A percentile compares a stretch with the other conserved stretches of the same genome.
Conservation (phyloP, 139 green algal genomes). For the Tetradesmus obliquus region DNA sequence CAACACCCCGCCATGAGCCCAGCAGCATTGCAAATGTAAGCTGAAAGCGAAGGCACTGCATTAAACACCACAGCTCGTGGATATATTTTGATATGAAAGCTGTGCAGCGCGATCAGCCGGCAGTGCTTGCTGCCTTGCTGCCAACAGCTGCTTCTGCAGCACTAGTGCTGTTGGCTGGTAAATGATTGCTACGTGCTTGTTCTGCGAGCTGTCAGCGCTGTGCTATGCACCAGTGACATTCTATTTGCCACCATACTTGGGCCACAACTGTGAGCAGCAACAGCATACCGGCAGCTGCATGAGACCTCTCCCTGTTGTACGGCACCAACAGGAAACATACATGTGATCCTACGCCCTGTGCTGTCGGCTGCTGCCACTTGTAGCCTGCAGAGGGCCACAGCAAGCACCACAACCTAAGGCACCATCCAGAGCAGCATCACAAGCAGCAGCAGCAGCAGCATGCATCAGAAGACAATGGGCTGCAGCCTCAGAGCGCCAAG, state of each 20-base stretch:
- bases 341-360: not conserved
- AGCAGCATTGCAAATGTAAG: not conserved
- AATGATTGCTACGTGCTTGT: not conserved
- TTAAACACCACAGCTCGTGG: too few relatives aligned
- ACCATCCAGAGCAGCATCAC: not conserved
- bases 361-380: not conserved
- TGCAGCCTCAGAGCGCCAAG: not conserved
- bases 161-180: not conserved
- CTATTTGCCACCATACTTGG: not conserved
- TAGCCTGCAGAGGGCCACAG: not conserved
- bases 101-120: not conserved
- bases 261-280: not conserved
- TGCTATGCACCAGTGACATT: not conserved
- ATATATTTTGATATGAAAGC: too few relatives aligned
- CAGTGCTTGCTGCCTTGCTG: not conserved
- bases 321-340: not conserved
- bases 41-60: not conserved
- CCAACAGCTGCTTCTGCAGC: not conserved
- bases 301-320: not conserved
- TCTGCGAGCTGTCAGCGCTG: not conserved
- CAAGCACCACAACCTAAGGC: not conserved
- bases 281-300: not conserved
- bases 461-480: not conserved
- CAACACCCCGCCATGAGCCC: not conserved
- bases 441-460: constrained; percentile 20